Evolutionary conservation across 176 grass and related monocot genomes (phyloP), one percentile per base, ranked within the genome.

Genomic region (Puya raimondii): DNA sequence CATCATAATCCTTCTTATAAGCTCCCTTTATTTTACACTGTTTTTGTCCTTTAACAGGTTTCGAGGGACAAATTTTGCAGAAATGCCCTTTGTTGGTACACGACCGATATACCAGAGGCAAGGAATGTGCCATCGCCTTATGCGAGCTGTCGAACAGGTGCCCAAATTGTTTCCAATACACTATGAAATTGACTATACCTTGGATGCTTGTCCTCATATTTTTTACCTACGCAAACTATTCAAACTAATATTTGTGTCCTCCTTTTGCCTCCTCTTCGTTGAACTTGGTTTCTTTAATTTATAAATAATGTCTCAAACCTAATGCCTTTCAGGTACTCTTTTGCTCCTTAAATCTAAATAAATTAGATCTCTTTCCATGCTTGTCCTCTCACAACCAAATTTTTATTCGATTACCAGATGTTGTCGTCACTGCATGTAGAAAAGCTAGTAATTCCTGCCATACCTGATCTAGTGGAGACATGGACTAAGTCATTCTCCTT

Each of bases 61-160:
- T 75, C 87, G 85, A 76, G 87, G 87, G 48, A 76, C 50, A 72
- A 96, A 85, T 56, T 50, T 96, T 17, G 91, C 67, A 1, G 87
- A 96, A 64, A 87, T 96, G 91, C 91, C 91, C 33, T 96, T 91
- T n/a, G 79, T 86, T 47, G 85, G 79, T 76, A 91, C 91, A 15
- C 78, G 84, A 74, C 85, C 85, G n/a, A 10, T 66, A 51, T 85
- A 96, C 77, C 82, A 78, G 68, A 96, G 47, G 70, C 85, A 85
- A 66, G 91, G 91, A 16, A 91, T 96, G 87, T 88, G 89, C 75
- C 73, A 76, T 57, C 68, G 74, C 14, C 79, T 91, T 73, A 47
- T 91, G 18, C 76, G 85, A n/a, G 87, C 74, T 15, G 77, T 91
- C 9, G 87, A 96, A 61, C 82, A 96, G 80, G 91, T 96, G 47